phyloP scores from a whole-genome alignment of 805 yeast species.

The Saccharomycopsis fibuligera region DNA sequence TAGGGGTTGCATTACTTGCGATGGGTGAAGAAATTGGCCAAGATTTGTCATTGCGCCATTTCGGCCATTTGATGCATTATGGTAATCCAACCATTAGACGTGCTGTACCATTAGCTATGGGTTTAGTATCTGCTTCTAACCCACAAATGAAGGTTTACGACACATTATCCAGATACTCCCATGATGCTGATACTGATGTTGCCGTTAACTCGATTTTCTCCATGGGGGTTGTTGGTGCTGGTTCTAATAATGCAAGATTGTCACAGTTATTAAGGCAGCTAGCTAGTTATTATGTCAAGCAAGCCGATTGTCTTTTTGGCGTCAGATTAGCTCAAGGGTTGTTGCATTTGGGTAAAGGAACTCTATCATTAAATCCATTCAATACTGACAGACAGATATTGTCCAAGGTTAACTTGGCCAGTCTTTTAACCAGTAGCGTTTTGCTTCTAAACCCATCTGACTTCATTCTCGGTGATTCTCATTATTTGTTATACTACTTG shows the following conservation, averaged over 20 bases:
- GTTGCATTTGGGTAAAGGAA: conserved; percentile 93
- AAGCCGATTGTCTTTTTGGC: conserved; percentile 84
- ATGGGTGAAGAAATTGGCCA: conserved; percentile 98
- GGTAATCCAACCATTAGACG: conserved; percentile 87
- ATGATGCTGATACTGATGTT: conserved; percentile 89
- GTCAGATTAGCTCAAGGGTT: conserved; percentile 94
- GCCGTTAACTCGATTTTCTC: conserved; percentile 92
- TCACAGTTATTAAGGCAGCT: conserved; percentile 93
- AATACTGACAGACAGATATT: conserved; percentile 81
- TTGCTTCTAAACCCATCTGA: conserved; percentile 80
- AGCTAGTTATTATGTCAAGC: conserved; percentile 87
- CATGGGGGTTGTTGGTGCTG: conserved; percentile 98
- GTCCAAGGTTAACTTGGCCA: conserved; percentile 85
- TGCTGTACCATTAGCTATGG: conserved; percentile 98
- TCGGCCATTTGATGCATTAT: conserved; percentile 95
- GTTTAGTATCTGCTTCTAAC: conserved; percentile 83
- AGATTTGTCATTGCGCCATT: conserved; percentile 95
- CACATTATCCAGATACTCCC: conserved; percentile 91
- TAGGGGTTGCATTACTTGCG: conserved; percentile 90
- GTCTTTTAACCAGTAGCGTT: conserved; percentile 76
- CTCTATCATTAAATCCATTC: conserved; percentile 82
- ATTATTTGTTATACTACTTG: conserved; percentile 76
- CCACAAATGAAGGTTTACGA: conserved; percentile 98
- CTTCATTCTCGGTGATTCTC: conserved; percentile 70
- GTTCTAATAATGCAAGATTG: conserved; percentile 96